Base-by-base conservation (phyloP, 2,329 filamentous ascomycete genomes). In the Epicoccum nigrum region DNA sequence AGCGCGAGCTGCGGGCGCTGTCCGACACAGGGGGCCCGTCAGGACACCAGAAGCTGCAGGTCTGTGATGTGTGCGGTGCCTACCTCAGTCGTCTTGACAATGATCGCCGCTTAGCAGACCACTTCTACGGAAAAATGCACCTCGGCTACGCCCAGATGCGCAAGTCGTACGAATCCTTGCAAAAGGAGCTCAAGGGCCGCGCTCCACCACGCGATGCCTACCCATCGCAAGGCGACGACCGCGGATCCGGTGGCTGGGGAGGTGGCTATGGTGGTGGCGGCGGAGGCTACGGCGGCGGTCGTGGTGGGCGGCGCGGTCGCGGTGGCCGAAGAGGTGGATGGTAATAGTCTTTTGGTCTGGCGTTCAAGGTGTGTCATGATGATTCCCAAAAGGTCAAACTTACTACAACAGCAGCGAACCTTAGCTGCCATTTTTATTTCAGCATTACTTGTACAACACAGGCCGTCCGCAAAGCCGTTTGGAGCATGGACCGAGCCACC, bases 61-160 rank as follows among this genome's bases (percentile, higher is more conserved):
- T 99, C 38, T 99, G 94, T 81, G 94, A 99, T 75, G 94, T 97
- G 1, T 99, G 94, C 74, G 94, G 94, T 56, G 94, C 94, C 5
- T 99, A 97, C 72, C 82, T 99, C 30, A 92, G 87, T 56, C 80
- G 94, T 17, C 82, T 99, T 25, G 94, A 99, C 71, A 99, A 99
- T 70, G 94, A 99, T 73, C 84, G 94, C 28, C 83, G 94, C 23
- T 74, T 99, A 69, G 94, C 94, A 16, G 94, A 99, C 71, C 94
- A 99, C 74, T 99, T 99, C 72, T 97, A 97, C 74, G 94, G 94
- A 17, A 99, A 99, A 81, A 99, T 99, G 94, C 94, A 99, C 70
- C 78, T 99, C 50, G 94, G 94, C 0, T 99, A 97, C 72, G 94
- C 94, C 13, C 90, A 96, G 76, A 99, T 99, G 94, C 86, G 94